Conservation (phyloP, 345 rosid species). For the Eucalyptus camaldulensis region DNA sequence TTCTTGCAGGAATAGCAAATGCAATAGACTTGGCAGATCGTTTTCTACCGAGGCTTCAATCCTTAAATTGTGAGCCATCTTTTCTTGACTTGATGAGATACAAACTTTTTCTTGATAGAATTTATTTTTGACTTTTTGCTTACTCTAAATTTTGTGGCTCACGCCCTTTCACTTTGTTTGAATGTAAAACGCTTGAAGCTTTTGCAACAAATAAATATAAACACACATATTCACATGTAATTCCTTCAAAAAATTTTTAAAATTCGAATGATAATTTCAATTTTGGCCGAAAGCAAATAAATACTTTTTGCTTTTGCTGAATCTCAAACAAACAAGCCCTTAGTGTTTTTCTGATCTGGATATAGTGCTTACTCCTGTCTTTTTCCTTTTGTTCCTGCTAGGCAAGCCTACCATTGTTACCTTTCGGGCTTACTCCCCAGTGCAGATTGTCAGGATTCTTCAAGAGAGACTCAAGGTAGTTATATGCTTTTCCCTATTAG, state of each 20-base stretch:
- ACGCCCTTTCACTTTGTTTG: background rate
- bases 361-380: background rate
- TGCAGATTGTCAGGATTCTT: constrained; percentile 64
- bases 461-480: constrained; percentile 77
- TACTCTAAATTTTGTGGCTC: background rate
- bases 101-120: background rate
- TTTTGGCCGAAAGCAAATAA: background rate
- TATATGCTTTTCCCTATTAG: background rate
- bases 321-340: background rate
- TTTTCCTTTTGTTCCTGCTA: background rate
- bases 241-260: background rate
- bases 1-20: constrained; percentile 71
- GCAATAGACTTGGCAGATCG: constrained; percentile 88
- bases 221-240: background rate
- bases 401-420: constrained; percentile 83
- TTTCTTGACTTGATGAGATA: background rate
- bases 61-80: constrained; percentile 55
- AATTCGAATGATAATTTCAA: background rate
- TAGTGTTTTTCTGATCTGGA: background rate
- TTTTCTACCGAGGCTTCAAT: constrained; percentile 76
- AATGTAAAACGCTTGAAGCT: background rate
- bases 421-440: constrained; percentile 69
- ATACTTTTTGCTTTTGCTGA: background rate
- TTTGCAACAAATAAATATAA: background rate
- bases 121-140: background rate